These are phyloP conservation scores for Nelumbo lutea DNA, from an alignment of 164 flowering plant genomes.

Conservation along the genomic window DNA sequence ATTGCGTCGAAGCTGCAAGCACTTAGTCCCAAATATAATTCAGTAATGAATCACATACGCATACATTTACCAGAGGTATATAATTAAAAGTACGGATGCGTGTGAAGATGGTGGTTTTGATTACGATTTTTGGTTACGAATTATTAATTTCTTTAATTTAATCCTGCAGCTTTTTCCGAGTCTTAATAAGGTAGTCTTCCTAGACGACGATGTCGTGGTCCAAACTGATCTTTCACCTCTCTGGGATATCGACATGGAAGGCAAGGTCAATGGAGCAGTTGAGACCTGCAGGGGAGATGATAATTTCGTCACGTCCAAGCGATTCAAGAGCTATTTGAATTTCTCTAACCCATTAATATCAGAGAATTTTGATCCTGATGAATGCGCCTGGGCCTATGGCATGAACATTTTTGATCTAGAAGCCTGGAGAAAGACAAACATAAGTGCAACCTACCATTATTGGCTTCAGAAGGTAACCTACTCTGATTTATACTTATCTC, in stretches of 20 bases:
- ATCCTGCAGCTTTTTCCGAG: constrained; percentile 85
- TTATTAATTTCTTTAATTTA: too few species aligned
- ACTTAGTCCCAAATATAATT: constrained; percentile 92
- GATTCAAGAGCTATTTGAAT: constrained; percentile 80
- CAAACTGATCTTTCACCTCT: constrained; percentile 86
- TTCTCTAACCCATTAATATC: constrained; percentile 84
- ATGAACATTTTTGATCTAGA: constrained; percentile 91
- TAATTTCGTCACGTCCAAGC: constrained; percentile 87
- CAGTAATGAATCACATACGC: constrained; percentile 88
- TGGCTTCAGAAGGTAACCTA: constrained; percentile 79
- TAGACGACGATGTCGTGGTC: constrained; percentile 90
- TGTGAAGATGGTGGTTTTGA: not conserved
- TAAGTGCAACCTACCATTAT: constrained; percentile 65
- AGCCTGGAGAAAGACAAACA: constrained; percentile 89
- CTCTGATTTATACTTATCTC: not conserved
- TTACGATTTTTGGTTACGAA: too few species aligned
- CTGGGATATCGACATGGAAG: constrained; percentile 91
- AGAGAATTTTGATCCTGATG: constrained; percentile 60
- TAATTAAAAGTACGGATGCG: not conserved
- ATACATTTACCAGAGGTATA: constrained; percentile 91
- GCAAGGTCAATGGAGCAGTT: constrained; percentile 97
- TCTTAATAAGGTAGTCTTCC: constrained; percentile 79
- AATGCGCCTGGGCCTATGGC: constrained; percentile 99
- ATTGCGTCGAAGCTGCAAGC: constrained; percentile 93
- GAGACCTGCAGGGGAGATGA: constrained; percentile 88